Conservation (phyloP, 805 yeast genomes). For the Ogataea trehalophila region DNA sequence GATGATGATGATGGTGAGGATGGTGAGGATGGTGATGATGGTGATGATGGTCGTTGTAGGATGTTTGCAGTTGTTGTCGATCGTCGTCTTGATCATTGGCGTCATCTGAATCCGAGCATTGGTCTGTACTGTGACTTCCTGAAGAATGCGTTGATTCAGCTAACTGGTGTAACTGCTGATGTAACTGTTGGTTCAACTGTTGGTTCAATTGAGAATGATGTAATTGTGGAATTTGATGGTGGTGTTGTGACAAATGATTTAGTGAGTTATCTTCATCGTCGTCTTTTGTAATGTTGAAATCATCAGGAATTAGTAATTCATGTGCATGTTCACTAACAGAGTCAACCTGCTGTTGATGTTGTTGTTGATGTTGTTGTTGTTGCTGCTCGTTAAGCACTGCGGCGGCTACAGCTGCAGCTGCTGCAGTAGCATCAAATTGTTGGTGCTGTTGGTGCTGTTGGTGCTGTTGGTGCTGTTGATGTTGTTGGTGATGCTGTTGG, state of each 20-base stretch:
- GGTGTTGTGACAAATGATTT: not conserved
- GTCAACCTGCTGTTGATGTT: not conserved
- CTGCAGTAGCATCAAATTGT: no score
- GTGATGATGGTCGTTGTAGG: not conserved
- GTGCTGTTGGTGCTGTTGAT: no score
- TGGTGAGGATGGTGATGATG: slow-evolving; percentile 2
- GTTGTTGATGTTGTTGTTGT: not conserved
- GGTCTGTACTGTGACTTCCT: no score
- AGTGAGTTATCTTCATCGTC: no score
- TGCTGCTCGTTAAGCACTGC: not conserved
- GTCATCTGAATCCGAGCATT: not conserved
- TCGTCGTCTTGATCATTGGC: not conserved
- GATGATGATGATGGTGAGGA: slow-evolving; percentile 3
- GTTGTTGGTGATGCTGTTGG: not conserved
- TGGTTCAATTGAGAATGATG: slow-evolving; percentile 2
- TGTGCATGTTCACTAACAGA: not conserved
- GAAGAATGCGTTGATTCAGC: no score
- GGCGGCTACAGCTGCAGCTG: no score
- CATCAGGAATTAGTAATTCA: not conserved
- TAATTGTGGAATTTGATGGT: slow-evolving; percentile 1
- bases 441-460: no score
- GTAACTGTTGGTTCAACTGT: no score
- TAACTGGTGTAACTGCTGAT: no score
- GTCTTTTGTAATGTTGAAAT: no score
- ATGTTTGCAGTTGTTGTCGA: not conserved